Conservation (phyloP, 345 rosid species). For the Eucalyptus camaldulensis region DNA sequence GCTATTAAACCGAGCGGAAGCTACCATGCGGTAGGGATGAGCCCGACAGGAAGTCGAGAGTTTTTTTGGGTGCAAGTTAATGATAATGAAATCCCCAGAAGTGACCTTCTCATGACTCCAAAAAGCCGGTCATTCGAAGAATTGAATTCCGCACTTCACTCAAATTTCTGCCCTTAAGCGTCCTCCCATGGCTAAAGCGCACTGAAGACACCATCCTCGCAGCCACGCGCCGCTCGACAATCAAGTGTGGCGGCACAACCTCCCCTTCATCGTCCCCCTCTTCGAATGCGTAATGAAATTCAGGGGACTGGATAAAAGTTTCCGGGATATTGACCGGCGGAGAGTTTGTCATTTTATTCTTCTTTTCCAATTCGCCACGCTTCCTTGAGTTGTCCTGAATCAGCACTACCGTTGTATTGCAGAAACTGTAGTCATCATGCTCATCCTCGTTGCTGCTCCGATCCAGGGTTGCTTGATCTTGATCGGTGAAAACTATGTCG, state of each 20-base stretch:
- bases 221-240: conserved; percentile 34
- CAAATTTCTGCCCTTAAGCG: conserved; percentile 75
- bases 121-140: conserved; percentile 80
- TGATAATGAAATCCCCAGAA: not conserved
- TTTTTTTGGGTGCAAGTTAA: not conserved
- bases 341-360: not conserved
- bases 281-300: not conserved
- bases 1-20: too few relatives aligned
- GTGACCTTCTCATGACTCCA: conserved; percentile 30
- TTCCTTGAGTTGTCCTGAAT: not conserved
- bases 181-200: conserved; percentile 71
- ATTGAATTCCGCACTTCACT: conserved; percentile 66
- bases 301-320: not conserved
- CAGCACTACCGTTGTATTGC: rapidly evolving
- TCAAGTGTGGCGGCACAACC: conserved; percentile 45
- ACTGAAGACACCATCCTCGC: conserved; percentile 69
- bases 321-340: conserved; percentile 21
- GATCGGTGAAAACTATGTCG: conserved; percentile 1
- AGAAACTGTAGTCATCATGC: not conserved
- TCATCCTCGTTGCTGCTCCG: not conserved
- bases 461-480: not conserved
- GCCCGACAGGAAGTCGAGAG: too few relatives aligned
- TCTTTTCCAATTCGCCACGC: not conserved
- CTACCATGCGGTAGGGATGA: too few relatives aligned
- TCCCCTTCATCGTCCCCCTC: conserved; percentile 7